Evolutionary conservation across 306 rosid species (phyloP), one percentile per base, ranked within the genome.

Genomic region (Begonia peltatifolia): DNA sequence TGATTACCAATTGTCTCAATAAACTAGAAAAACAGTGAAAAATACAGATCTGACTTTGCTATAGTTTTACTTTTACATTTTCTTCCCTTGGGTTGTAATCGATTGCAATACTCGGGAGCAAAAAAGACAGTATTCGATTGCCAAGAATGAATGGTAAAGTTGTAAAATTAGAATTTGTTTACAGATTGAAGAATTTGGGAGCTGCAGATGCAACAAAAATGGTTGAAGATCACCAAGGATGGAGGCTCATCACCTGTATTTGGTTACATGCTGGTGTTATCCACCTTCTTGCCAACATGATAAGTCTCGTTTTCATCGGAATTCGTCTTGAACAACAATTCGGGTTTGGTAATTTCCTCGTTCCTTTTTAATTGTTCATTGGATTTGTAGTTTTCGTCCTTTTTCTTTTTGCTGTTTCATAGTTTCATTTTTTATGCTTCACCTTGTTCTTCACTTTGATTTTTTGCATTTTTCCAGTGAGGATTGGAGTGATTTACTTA

Each of bases 191-290:
- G 54, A 89, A 80, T 64, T 60, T 89, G 76, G 97, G 95, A 63
- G 95, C 87, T 25, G 78, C 85, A 12, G 58, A 57, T 56, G 70
- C 87, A 76, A 61, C 43, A 20, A 66, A 57, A 53, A 84, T 80
- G 54, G 94, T 85, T 61, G 60, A 68, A 11, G 67, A 53, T 46
- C 90, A 80, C 68, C 83, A 89, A 55, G 83, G 68, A 50, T 89
- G 95, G 97, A 78, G 97, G 73, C 87, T 89, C 44, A n/a, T 84
- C 58, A 80, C 83, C 47, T 85, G 90, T 76, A 66, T 82, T 47
- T 89, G 97, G 97, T 63, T 82, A 47, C 97, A 89, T 57, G 97
- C 97, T 42, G 97, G 97, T 50, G 38, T 76, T 52, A 63, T 89
- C 60, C 95, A 89, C 65, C 72, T 85, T 65, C 66, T 72, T 7